Conservation (phyloP, 768 basidiomycete genomes). For the Dioszegia crocea region DNA sequence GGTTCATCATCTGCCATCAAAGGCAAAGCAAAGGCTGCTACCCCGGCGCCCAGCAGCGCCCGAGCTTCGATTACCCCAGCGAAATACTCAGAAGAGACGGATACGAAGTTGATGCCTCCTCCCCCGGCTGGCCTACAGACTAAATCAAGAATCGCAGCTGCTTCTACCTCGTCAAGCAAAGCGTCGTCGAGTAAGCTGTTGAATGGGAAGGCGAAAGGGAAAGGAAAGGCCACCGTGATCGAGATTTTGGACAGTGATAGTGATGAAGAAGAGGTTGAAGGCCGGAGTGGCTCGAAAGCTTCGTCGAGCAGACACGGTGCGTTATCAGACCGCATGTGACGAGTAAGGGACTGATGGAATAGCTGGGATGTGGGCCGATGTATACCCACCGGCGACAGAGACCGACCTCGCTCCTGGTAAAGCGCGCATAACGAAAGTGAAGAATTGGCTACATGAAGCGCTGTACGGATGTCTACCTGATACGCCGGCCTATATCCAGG, state of each 20-base stretch:
- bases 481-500: neutral
- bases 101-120: slow-evolving; percentile 34
- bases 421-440: slow-evolving; percentile 34
- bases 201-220: slow-evolving; percentile 13
- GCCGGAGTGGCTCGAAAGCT: neutral
- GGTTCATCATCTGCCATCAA: slow-evolving; percentile 3
- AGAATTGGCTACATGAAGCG: slow-evolving; percentile 45
- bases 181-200: neutral
- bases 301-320: neutral
- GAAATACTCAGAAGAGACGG: slow-evolving; percentile 13
- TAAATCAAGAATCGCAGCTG: slow-evolving; percentile 5
- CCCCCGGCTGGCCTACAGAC: slow-evolving; percentile 23
- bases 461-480: slow-evolving; percentile 23
- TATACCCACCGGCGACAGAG: slow-evolving; percentile 28
- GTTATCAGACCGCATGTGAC: too few relatives aligned
- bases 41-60: too few relatives aligned
- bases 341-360: too few relatives aligned
- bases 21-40: neutral
- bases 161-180: neutral
- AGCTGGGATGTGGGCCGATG: slow-evolving; percentile 42
- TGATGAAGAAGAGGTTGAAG: slow-evolving; percentile 5
- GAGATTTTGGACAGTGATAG: slow-evolving; percentile 22
- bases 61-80: too few relatives aligned
- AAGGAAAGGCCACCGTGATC: slow-evolving; percentile 21
- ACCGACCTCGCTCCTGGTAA: slow-evolving; percentile 46